Evolutionary conservation across 768 basidiomycete genomes (phyloP), one percentile per base, ranked within the genome.

Genomic region (Naganishia randhawae): DNA sequence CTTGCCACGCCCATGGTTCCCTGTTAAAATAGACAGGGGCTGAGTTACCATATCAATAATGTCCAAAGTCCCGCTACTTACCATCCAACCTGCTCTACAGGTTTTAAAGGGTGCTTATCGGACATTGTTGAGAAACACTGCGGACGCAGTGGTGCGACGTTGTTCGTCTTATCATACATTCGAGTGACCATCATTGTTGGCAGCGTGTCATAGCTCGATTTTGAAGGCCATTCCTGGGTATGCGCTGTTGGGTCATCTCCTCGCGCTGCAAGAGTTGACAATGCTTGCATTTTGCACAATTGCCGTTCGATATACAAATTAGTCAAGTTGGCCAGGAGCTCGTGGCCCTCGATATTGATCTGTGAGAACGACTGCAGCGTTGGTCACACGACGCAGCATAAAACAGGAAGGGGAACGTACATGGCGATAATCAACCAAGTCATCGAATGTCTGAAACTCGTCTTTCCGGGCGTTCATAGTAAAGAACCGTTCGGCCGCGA

Each of bases 1-100:
- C 65, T 35, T 66, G 54, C 65, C 65, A 66, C 10, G 65, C 13
- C 65, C 65, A 66, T 17, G 54, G 54, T 55, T 55, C 54, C 54
- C 54, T 55, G 19, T 22, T 2, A 32, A 37, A 33, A 14, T 9
- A 55, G 54, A 17, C 19, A 4, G 16, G n/a, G n/a, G n/a, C n/a
- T 37, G 1, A 55, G 33, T 37, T 17, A 17, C 32, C 31, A 2
- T 4, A 22, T 48, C 45, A 48, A 48, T 7, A 48, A 2, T 22
- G n/a, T 17, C 13, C 3, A 22, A n/a, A 22, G 25, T 13, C 2
- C 17, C 3, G 4, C 3, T 17, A 55, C 54, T 55, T 33, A 55
- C 54, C 54, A 55, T 37, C 54, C 54, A 37, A 32, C 33, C 33
- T 33, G 32, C 33, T 55, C 54, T 8, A 27, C 54, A 17, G 54